Base-by-base conservation (phyloP, 2,329 filamentous ascomycete species). In the Beauveria sp. region DNA sequence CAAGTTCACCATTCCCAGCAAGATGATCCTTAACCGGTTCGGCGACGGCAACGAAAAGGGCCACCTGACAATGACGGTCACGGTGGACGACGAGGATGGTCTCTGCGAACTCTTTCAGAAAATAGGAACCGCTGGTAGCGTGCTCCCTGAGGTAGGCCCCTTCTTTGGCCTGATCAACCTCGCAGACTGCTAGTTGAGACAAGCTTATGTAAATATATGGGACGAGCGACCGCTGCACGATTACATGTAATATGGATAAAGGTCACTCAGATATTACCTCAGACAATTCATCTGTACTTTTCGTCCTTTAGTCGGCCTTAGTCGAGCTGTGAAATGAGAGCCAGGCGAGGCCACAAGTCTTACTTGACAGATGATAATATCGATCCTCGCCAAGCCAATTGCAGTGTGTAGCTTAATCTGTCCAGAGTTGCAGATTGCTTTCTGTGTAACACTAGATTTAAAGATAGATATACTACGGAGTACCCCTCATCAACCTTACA, bases 41-140 rank as follows among this genome's bases (percentile, higher is more conserved):
- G 61, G 61, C n/a, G 61, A 62, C 26, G 61, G 61, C 55, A 62
- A 62, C 34, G 55, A 62, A 22, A 62, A 62, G 61, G 61, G 61
- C 9, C 61, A 62, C 34, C 37, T 62, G 30, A 51, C 55, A 26
- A 59, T 62, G 14, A 62, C 61, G 8, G 61, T 59, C 50, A 47
- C 40, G 9, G 24, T 55, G 14, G 50, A 62, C 22, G 55, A 59
- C 8, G 61, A 62, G 51, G 61, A 62, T 30, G 61, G 61, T 9
- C 55, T 62, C 16, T 62, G 61, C 26, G 55, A 62, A 44, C n/a
- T 62, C 7, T 62, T 62, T 16, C 26, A 62, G 43, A 62, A 62
- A 34, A 37, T 62, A 9, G 61, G 61, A n/a, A 62, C 61, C 22
- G 61, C 61, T 18, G 61, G 50, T 8, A 62, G 61, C 37, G 61